Evolutionary conservation across 768 basidiomycete species (phyloP).

Genomic region (Lentinula guzmanii): DNA sequence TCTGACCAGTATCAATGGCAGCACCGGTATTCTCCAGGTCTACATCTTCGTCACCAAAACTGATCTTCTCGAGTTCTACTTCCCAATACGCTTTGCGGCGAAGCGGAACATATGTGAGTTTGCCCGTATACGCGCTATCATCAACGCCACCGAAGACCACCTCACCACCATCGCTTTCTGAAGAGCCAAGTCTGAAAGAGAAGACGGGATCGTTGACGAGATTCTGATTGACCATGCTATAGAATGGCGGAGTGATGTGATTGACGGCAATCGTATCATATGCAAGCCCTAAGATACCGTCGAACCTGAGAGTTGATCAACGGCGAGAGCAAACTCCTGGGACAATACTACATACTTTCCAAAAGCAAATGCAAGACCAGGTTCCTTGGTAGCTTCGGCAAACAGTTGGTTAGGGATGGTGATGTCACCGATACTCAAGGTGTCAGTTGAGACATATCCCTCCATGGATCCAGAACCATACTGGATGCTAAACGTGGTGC

Average conservation of each 20-base stretch:
- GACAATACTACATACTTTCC: constrained; percentile 64
- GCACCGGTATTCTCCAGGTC: constrained; percentile 93
- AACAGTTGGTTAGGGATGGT: constrained; percentile 74
- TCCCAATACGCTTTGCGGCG: constrained; percentile 98
- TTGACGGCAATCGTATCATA: constrained; percentile 97
- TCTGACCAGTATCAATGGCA: constrained; percentile 79
- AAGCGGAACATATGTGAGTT: constrained; percentile 82
- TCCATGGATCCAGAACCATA: constrained; percentile 98
- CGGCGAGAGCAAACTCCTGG: background rate
- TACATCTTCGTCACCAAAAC: constrained; percentile 81
- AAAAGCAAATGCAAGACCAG: constrained; percentile 95
- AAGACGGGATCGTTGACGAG: constrained; percentile 86
- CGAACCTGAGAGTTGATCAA: constrained; percentile 52
- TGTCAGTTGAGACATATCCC: constrained; percentile 88
- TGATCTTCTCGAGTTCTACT: constrained; percentile 84
- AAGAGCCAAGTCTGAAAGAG: constrained; percentile 86
- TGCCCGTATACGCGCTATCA: constrained; percentile 64
- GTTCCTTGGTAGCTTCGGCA: constrained; percentile 93
- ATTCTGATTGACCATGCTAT: constrained; percentile 79
- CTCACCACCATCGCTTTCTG: constrained; percentile 86
- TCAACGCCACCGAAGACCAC: constrained; percentile 92
- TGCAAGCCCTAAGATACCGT: constrained; percentile 90
- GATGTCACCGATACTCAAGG: constrained; percentile 77
- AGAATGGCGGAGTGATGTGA: constrained; percentile 89
- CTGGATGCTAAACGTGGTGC: constrained; percentile 80